Percentiles rank a stretch among this genome's conserved stretches.
Conservation (phyloP, 176 grass and related monocot species). For the Neostapfia colusana region DNA sequence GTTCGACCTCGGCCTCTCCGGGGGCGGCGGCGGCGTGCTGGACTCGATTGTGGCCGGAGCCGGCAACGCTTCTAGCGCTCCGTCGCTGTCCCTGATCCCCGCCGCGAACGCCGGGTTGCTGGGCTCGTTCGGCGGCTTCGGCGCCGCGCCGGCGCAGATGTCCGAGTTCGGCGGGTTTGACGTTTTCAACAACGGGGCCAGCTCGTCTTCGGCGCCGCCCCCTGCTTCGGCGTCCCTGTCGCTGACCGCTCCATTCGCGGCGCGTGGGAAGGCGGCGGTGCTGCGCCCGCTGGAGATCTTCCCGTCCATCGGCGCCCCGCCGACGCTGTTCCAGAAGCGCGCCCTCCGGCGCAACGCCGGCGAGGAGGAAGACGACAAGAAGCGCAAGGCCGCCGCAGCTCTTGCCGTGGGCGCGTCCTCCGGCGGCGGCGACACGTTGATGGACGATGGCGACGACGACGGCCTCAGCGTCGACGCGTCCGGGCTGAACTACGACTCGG, state of each 20-base stretch:
- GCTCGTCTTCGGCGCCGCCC: constrained; percentile 33
- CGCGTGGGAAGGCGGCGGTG: constrained; percentile 62
- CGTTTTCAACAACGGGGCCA: constrained; percentile 48
- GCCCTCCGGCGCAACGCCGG: constrained; percentile 75
- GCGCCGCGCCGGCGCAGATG: constrained; percentile 41
- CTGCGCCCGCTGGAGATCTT: constrained; percentile 84
- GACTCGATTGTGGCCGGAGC: constrained; percentile 35
- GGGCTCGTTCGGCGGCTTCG: constrained; percentile 64
- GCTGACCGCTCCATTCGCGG: constrained; percentile 43
- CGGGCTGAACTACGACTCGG: constrained; percentile 84
- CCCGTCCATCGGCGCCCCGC: constrained; percentile 76
- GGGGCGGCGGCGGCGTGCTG: constrained; percentile 18
- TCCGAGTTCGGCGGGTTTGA: constrained; percentile 48
- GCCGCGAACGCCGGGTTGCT: constrained; percentile 40
- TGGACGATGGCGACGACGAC: constrained; percentile 69
- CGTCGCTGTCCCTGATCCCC: constrained; percentile 40
- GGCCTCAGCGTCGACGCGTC: constrained; percentile 79
- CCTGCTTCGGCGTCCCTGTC: background rate
- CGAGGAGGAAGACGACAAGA: constrained; percentile 68
- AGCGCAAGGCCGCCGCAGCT: constrained; percentile 44
- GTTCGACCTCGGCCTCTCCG: constrained; percentile 63
- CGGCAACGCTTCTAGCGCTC: constrained; percentile 33
- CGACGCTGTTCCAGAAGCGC: constrained; percentile 96
- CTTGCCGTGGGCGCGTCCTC: constrained; percentile 15
- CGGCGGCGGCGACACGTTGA: constrained; percentile 20